A percentile compares a stretch with the other conserved stretches of the same genome.
These are phyloP conservation scores for Lasiosphaeria hispida DNA, from an alignment of 495 filamentous ascomycete genomes.

Conservation along the genomic window DNA sequence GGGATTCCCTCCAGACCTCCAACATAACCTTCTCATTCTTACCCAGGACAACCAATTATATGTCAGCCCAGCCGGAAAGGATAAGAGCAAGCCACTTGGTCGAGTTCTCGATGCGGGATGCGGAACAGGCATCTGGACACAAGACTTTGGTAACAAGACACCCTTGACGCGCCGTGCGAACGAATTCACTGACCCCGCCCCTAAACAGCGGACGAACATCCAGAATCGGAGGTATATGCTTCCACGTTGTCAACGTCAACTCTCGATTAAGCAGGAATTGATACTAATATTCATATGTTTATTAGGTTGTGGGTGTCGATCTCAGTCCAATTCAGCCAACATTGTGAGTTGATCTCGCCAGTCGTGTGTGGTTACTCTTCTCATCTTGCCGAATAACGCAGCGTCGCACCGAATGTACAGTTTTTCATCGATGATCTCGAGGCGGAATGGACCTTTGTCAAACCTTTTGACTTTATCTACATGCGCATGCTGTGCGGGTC, in stretches of 20 bases:
- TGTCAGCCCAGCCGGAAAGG: constrained; percentile 26
- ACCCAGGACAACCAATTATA: constrained; percentile 43
- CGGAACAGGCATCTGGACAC: constrained; percentile 50
- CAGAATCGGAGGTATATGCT: too few relatives aligned
- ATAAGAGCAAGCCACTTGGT: constrained; percentile 28
- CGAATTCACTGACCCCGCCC: too few relatives aligned
- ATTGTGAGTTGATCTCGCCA: constrained; percentile 24
- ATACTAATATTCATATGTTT: constrained; percentile 5
- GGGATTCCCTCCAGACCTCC: constrained; percentile 40
- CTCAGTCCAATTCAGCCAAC: constrained; percentile 46
- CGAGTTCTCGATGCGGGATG: constrained; percentile 49
- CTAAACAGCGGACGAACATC: too few relatives aligned
- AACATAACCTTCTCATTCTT: constrained; percentile 47
- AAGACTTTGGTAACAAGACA: constrained; percentile 39
- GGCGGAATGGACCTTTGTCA: constrained; percentile 42
- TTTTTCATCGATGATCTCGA: constrained; percentile 52
- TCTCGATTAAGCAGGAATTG: not conserved
- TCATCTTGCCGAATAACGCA: not conserved
- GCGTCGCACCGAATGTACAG: constrained; percentile 45
- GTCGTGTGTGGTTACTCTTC: not conserved
- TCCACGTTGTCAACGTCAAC: too few relatives aligned
- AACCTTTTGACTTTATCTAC: constrained; percentile 51
- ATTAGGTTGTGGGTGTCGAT: constrained; percentile 29
- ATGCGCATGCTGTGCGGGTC: constrained; percentile 41
- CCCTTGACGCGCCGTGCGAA: too few relatives aligned